Evolutionary conservation across 495 filamentous ascomycete genomes (phyloP), one percentile per base, ranked within the genome.

Genomic region (Pyrenula massariospora): DNA sequence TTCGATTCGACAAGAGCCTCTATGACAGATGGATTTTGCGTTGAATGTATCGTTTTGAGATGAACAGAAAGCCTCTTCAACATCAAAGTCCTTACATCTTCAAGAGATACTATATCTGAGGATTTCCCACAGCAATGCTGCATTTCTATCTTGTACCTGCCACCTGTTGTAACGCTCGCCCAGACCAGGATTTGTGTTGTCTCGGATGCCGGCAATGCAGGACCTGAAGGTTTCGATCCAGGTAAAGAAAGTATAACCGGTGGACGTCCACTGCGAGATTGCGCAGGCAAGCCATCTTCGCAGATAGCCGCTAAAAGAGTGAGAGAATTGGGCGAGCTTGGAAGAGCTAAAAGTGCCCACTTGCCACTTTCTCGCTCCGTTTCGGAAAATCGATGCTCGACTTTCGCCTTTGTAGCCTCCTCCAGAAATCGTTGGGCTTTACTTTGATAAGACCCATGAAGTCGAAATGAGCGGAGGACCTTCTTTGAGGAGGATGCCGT

Each of bases 301-400:
- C 84, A 91, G 2, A 95, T 78, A 22, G 89, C 85, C 2, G 86
- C 82, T 55, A 90, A 75, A 21, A 95, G 68, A 42, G 77, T 81
- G 20, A 92, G 68, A 55, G 77, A 81, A 51, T 76, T 84, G 24
- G 80, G 73, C 1, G 74, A 68, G 57, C 80, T 75, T 52, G 73
- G 75, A 49, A 85, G 77, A 21, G 80, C 84, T 22, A 89, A 80
- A 11, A 94, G 73, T 22, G 86, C 82, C 89, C 90, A 95, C 60
- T 83, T 84, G 23, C 82, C 76, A 51, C 83, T 80, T 68, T 96
- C 87, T 55, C 90, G 78, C 73, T 93, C 86, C 22, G 71, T 68
- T 61, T 95, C 88, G 1, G 87, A 68, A 62, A 89, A 92, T 42
- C 93, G 78, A 8, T 83, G 86, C 67, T 96, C 92, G 54, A 96